Conservation (phyloP, 2,329 filamentous ascomycete species). For the Trichoderma polysporum region DNA sequence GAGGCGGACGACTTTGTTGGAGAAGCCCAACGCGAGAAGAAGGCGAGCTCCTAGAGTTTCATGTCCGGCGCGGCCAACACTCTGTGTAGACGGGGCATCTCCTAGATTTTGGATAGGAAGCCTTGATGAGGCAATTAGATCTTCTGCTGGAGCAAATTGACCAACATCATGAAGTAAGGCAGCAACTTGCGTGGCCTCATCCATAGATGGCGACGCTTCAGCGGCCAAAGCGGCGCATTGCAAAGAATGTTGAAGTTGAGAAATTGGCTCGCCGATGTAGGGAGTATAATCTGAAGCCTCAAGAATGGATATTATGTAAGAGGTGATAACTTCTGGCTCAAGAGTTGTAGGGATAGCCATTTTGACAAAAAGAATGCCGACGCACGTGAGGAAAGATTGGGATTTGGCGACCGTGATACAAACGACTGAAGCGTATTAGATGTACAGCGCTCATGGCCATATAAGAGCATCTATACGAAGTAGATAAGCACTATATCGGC, state of each 20-base stretch:
- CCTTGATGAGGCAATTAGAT: neutral
- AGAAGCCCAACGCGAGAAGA: neutral
- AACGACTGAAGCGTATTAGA: neutral
- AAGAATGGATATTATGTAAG: slow-evolving; percentile 2
- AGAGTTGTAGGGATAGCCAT: neutral
- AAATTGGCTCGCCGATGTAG: slow-evolving; percentile 1
- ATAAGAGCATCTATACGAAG: neutral
- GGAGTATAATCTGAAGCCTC: neutral
- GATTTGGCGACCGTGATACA: neutral
- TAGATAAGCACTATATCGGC: neutral
- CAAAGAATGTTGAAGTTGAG: slow-evolving; percentile 2
- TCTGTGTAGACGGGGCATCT: neutral
- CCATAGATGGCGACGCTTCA: neutral
- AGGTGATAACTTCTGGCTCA: neutral
- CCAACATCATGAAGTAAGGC: neutral
- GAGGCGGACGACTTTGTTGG: neutral
- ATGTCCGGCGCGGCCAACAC: neutral
- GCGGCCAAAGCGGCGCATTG: neutral
- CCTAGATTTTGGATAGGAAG: slow-evolving; percentile 1
- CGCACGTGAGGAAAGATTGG: neutral
- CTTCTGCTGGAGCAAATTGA: slow-evolving; percentile 1
- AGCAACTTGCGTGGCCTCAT: neutral
- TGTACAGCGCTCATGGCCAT: neutral
- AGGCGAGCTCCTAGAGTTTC: neutral
- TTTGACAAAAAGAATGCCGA: neutral